Percentiles rank a stretch among this genome's conserved stretches.
Conservation (phyloP, 1,139 yeast species). For the Wickerhamiella infanticola region DNA sequence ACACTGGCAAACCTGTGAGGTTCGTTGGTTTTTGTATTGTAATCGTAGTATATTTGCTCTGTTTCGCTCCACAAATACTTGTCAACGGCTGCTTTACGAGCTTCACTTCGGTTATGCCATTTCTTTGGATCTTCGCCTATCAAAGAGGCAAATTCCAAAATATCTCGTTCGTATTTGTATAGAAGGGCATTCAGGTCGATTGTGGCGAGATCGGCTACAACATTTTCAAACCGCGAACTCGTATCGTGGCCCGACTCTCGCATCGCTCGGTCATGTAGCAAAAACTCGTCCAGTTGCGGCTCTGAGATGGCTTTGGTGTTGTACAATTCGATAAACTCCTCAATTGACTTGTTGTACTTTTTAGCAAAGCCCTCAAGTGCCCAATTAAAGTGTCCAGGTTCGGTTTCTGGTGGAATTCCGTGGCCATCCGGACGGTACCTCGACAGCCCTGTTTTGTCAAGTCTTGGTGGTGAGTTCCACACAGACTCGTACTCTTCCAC, state of each 20-base stretch:
- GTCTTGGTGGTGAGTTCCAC: slow-evolving; percentile 65
- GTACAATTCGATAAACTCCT: slow-evolving; percentile 58
- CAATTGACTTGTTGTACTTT: slow-evolving; percentile 44
- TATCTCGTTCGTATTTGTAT: slow-evolving; percentile 82
- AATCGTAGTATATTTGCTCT: slow-evolving; percentile 70
- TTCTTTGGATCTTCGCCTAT: slow-evolving; percentile 32
- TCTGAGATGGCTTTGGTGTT: slow-evolving; percentile 52
- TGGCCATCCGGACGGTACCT: slow-evolving; percentile 81
- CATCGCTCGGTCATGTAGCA: slow-evolving; percentile 86
- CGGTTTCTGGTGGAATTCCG: slow-evolving; percentile 92
- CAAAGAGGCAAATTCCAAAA: slow-evolving; percentile 34
- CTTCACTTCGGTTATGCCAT: slow-evolving; percentile 47
- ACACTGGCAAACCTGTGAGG: slow-evolving; percentile 71
- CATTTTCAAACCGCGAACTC: slow-evolving; percentile 75
- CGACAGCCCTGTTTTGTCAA: slow-evolving; percentile 73
- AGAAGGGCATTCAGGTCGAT: slow-evolving; percentile 76
- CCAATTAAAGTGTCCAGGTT: slow-evolving; percentile 70
- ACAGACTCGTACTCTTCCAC: slow-evolving; percentile 72
- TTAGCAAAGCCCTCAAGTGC: slow-evolving; percentile 54
- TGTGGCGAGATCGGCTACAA: slow-evolving; percentile 80
- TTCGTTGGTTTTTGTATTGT: slow-evolving; percentile 42
- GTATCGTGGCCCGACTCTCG: slow-evolving; percentile 97
- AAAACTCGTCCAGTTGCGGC: slow-evolving; percentile 73
- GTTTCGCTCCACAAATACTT: slow-evolving; percentile 76
- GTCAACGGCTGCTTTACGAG: slow-evolving; percentile 42